Evolutionary conservation across 2,329 filamentous ascomycete genomes (phyloP).

Genomic region (Pseudogymnoascus sp.): DNA sequence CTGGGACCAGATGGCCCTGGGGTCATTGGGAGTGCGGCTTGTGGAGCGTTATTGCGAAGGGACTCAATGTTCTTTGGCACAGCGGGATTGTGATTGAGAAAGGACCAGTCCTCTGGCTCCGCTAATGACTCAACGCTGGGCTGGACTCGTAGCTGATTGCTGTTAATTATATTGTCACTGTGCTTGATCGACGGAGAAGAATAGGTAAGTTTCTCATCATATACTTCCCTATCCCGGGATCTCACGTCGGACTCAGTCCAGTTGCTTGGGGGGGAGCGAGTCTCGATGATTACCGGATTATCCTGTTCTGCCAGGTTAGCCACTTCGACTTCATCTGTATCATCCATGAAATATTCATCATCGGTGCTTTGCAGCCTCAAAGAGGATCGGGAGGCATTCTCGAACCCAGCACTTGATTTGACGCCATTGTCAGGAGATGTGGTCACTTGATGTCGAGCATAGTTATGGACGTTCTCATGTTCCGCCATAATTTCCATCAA

Average conservation of each 20-base stretch:
- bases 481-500: conserved; percentile 17
- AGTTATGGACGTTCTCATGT: not conserved
- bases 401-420: not conserved
- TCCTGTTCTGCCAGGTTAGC: conserved; percentile 17
- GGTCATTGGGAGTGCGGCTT: not conserved
- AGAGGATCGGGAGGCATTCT: not conserved
- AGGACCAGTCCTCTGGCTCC: conserved; percentile 23
- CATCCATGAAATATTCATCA: conserved; percentile 25
- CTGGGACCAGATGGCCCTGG: not conserved
- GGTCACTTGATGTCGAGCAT: not conserved
- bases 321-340: conserved; percentile 24
- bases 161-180: conserved; percentile 6
- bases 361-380: conserved; percentile 12
- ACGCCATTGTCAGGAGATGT: not conserved
- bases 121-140: not conserved
- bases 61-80: not conserved
- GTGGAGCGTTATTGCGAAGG: conserved; percentile 1
- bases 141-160: not conserved
- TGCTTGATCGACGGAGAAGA: conserved; percentile 17
- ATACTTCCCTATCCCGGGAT: conserved; percentile 20
- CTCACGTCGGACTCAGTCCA: conserved; percentile 14
- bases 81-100: conserved; percentile 13
- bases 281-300: conserved; percentile 16
- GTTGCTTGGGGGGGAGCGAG: conserved; percentile 18
- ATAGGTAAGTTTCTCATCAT: conserved; percentile 24